phyloP scores from a whole-genome alignment of 257 asterid species.

The Fraxinus pennsylvanica region DNA sequence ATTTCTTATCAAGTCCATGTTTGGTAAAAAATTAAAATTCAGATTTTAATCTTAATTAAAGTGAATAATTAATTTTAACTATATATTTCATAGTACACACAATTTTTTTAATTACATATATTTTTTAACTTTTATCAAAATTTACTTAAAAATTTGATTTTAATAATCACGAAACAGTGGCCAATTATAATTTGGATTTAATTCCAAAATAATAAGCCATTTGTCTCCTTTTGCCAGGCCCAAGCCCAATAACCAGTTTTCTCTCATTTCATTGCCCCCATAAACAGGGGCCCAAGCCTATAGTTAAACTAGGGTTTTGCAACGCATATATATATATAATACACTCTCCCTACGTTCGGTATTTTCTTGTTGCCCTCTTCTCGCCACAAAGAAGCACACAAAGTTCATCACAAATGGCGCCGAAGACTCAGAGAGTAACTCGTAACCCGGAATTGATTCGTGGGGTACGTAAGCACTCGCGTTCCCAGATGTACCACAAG shows the following conservation, averaged over 20 bases:
- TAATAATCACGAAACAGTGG: too few relatives aligned
- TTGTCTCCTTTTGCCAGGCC: too few relatives aligned
- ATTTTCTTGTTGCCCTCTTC: background rate
- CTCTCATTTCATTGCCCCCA: background rate
- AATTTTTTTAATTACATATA: too few relatives aligned
- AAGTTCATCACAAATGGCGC: slow-evolving; percentile 39
- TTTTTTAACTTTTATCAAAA: too few relatives aligned
- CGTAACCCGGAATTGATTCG: slow-evolving; percentile 55
- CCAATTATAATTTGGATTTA: too few relatives aligned
- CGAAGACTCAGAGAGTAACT: slow-evolving; percentile 30
- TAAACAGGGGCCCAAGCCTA: background rate
- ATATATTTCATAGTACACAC: too few relatives aligned
- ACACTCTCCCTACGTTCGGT: background rate
- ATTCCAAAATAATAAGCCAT: background rate
- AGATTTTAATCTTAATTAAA: too few relatives aligned
- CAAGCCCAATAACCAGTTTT: background rate
- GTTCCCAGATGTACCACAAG: slow-evolving; percentile 51
- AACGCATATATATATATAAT: too few relatives aligned
- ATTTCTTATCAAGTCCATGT: too few relatives aligned
- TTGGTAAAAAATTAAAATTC: too few relatives aligned
- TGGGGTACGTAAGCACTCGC: slow-evolving; percentile 40
- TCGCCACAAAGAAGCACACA: background rate
- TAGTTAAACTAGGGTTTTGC: background rate
- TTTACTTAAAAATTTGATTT: too few relatives aligned
- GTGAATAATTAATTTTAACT: too few relatives aligned